Base-by-base conservation (phyloP, 345 rosid genomes). In the Eucalyptus coolabah region DNA sequence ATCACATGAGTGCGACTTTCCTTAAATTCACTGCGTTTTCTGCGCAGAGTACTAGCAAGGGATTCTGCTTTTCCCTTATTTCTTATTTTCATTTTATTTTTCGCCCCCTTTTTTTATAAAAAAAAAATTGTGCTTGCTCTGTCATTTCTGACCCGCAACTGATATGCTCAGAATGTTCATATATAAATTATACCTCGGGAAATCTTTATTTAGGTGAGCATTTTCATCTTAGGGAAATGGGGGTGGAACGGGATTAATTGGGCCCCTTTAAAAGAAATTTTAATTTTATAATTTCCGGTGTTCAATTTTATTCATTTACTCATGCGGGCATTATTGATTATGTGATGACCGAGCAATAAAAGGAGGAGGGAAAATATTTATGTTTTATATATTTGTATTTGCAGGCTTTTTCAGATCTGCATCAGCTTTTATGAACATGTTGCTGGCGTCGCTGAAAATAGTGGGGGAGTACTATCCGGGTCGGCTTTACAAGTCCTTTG, bases 341-440 rank as follows among this genome's bases (percentile, higher is more conserved):
- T 88, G 50, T 18, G 56, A 24, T 2, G 1, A 24, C 37, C 47
- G 8, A 45, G 37, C 69, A 49, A 32, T 65, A n/a, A 42, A 47
- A 30, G 32, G 19, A 32, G 8, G n/a, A 32, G 13, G 6, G 34
- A 50, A 12, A 34, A 63, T 21, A 34, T 49, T 82, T 3, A 88
- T 53, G 21, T 24, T 13, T 28, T 3, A 19, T 7, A n/a, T n/a
- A 6, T 34, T 15, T 54, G 16, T 59, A 60, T 87, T 32, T 89
- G 90, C 98, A 98, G 99, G 98, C 94, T 94, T 95, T 94, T 96
- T 94, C 98, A 96, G 99, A 93, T 98, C 99, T 54, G 99, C 98
- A 40, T 95, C 99, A 69, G 94, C 99, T 92, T 97, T 97, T 90
- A 94, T 94, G 94, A 98, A 96, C 92, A 85, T 94, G 53, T 90